Evolutionary conservation across 305 asterid genomes (phyloP), one percentile per base, ranked within the genome.

Genomic region (Lippia alba): DNA sequence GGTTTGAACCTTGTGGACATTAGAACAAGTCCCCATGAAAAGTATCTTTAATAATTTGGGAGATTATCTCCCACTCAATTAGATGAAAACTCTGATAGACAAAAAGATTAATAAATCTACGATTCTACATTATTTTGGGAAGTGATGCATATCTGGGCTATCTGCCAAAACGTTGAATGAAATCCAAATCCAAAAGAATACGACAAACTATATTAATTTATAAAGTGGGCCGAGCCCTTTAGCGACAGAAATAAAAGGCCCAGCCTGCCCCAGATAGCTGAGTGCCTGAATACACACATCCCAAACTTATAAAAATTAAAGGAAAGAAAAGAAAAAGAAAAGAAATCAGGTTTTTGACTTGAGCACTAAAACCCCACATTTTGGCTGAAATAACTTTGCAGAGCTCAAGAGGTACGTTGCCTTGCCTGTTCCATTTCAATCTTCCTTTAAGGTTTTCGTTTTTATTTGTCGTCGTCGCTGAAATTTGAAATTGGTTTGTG

Each of bases 311-410:
- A 24, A 8, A 20, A 58, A 34, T 44, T 10, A 24, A 24, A 24
- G 30, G 30, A 24, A 24, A 30, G 8, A 34, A 12, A 44, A 24
- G 3, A 30, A 12, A 34, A 12, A 44, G 44, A 49, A 12, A 44
- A 5, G 8, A 44, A 54, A 44, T 45, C 20, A 44, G 49, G 49
- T 70, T 58, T 44, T 48, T 63, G 63, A 41, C 60, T 59, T 46
- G 65, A 58, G 71, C 70, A 64, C 10, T 11, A 7, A 44, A 44
- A 50, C n/a, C 56, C 80, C 76, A 32, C 24, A 16, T n/a, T 64
- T 45, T 62, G 8, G 41, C 39, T 40, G 24, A 20, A 41, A 9
- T 24, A 58, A 66, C 40, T 32, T 64, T n/a, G 19, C 64, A 19
- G 44, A 75, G 51, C 44, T 24, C 5, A 3, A 34, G 40, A 34